Conservation (phyloP, 2,329 filamentous ascomycete species). For the Pseudogymnoascus sp. region DNA sequence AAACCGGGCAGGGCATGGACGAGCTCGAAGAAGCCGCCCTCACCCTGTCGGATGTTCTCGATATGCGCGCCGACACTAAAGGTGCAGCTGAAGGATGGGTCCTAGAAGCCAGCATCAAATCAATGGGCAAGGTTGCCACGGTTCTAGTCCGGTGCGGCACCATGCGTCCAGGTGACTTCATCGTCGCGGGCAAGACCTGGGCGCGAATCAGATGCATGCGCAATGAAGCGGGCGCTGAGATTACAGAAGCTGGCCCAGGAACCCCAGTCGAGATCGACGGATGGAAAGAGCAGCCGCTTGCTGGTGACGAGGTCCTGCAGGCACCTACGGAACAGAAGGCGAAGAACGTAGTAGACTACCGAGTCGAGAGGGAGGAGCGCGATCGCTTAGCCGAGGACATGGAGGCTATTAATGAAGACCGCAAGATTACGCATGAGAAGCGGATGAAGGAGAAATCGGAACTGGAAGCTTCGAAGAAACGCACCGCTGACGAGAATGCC, state of each 20-base stretch:
- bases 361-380: constrained; percentile 63
- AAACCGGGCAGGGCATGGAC: constrained; percentile 85
- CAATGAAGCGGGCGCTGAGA: constrained; percentile 71
- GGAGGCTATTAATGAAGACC: constrained; percentile 66
- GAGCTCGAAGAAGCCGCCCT: constrained; percentile 87
- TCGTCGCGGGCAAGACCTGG: constrained; percentile 86
- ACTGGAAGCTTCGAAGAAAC: constrained; percentile 34
- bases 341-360: constrained; percentile 69
- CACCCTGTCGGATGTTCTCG: constrained; percentile 79
- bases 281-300: constrained; percentile 82
- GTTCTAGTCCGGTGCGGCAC: constrained; percentile 85
- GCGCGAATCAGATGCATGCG: constrained; percentile 74
- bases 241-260: constrained; percentile 72
- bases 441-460: constrained; percentile 54
- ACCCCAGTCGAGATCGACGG: constrained; percentile 88
- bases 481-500: constrained; percentile 20
- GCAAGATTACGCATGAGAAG: constrained; percentile 49
- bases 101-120: constrained; percentile 83
- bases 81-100: constrained; percentile 88
- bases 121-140: constrained; percentile 76
- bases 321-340: constrained; percentile 71
- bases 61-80: constrained; percentile 72
- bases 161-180: constrained; percentile 67
- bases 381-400: constrained; percentile 60
- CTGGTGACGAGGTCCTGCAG: constrained; percentile 82